Base-by-base conservation (phyloP, 139 green algal species). In the Helicosporidium sp. region DNA sequence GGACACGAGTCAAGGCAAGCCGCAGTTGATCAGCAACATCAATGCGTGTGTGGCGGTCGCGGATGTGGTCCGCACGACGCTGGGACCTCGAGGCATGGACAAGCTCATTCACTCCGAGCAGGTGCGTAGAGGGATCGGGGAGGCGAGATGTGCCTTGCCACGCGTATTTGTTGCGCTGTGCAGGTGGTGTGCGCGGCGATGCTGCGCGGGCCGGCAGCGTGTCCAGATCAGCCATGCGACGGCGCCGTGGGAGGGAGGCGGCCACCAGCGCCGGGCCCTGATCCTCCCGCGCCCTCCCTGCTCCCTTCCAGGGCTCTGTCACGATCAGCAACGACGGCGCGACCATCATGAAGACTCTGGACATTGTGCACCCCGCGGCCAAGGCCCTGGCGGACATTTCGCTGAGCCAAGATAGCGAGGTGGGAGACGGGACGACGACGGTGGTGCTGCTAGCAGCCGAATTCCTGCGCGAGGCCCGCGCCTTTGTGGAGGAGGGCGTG, bases 331-430 rank as follows among this genome's bases (percentile, higher is more conserved):
- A 97, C 62, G 87, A 97, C 52, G 87, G 87, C 15, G 87, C 87
- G 10, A 98, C 89, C 26, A 97, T 98, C 67, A 95, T 98, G 89
- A 93, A 93, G 65, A 78, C 94, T 6, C 73, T 98, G 26, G 89
- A 97, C 52, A 90, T 98, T 35, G 82, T 98, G 29, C 89, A 98
- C 60, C 89, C 89, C 17, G 89, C 89, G 2, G 89, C 89, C 12
- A 97, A 98, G 57, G 78, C 68, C 1, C 69, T 98, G 19, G 82
- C 89, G 19, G 89, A 98, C 54, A 94, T 98, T 18, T 92, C 82
- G 1, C 56, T 89, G 19, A 87, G 81, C 12, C 87, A 96, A 52
- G 55, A 51, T 28, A 26, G 31, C 28, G 53, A 95, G 78, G 87
- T 96, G 35, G 89, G 89, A 10, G 89, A 98, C 49, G 89, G 89